A percentile compares a stretch with the other conserved stretches of the same genome.
Conservation (phyloP, 1,284 basidiomycete genomes). For the Testicularia cyperi region DNA sequence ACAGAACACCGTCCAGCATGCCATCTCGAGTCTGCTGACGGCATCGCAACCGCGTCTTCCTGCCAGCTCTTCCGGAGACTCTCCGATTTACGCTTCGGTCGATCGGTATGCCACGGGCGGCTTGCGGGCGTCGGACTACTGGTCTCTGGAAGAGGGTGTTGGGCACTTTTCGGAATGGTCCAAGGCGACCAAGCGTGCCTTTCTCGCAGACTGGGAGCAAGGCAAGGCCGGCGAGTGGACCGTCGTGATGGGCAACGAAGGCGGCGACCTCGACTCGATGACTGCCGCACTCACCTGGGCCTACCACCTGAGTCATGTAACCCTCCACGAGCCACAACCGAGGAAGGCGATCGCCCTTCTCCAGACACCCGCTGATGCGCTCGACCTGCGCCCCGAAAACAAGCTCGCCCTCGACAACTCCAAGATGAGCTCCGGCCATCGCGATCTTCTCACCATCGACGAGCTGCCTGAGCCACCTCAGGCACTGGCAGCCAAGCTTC, state of each 20-base stretch:
- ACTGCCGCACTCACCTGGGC: slow-evolving; percentile 50
- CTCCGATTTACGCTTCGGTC: not conserved
- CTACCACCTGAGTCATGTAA: slow-evolving; percentile 51
- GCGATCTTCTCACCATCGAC: slow-evolving; percentile 60
- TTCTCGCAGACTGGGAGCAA: slow-evolving; percentile 46
- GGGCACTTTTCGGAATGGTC: slow-evolving; percentile 59
- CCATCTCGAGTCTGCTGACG: no score
- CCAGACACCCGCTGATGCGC: slow-evolving; percentile 54
- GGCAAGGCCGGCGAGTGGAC: slow-evolving; percentile 57
- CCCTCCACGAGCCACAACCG: slow-evolving; percentile 18
- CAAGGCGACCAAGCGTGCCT: slow-evolving; percentile 51
- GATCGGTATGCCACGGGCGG: slow-evolving; percentile 1
- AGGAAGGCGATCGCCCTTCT: slow-evolving; percentile 47
- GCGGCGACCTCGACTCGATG: slow-evolving; percentile 59
- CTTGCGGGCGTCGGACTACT: slow-evolving; percentile 14
- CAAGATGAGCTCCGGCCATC: slow-evolving; percentile 57
- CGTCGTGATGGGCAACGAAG: slow-evolving; percentile 61
- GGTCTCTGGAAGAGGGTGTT: slow-evolving; percentile 41
- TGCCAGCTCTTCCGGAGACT: no score
- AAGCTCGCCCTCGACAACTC: slow-evolving; percentile 54
- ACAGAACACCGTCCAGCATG: no score
- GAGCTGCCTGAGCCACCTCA: slow-evolving; percentile 58
- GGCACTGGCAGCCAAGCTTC: slow-evolving; percentile 47
- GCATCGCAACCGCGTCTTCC: no score
- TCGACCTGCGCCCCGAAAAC: slow-evolving; percentile 61